Evolutionary conservation across 2,329 filamentous ascomycete species (phyloP), one percentile per base, ranked within the genome.

Genomic region (Lanzia echinophila): DNA sequence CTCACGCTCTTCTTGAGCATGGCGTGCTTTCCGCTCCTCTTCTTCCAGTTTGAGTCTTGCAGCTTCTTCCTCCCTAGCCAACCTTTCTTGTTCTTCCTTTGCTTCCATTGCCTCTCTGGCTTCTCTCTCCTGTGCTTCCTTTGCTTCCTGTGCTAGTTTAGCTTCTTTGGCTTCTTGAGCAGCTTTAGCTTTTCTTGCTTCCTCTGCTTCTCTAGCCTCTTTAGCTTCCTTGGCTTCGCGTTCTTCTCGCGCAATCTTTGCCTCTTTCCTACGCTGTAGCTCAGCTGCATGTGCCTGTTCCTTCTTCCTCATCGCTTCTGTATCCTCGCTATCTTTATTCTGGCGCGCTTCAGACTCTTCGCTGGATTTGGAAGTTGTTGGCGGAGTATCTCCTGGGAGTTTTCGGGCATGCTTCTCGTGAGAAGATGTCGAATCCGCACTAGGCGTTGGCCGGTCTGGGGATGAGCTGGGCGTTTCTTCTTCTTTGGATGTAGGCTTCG

Each of bases 1-100:
- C 5, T 61, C 60, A 22, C 64, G 60, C 19, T 66, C 65, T 24
- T 62, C 61, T 51, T 63, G 52, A 12, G 59, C 56, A 24, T 65
- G 65, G 20, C 60, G 59, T 51, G 62, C 61, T 39, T 62, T 65
- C 17, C 56, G 55, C 33, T 64, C 62, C 2, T 60, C 57, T 48
- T 68, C 65, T 46, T 67, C 63, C 45, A 58, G 56, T 22, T 58
- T 53, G 19, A 56, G 61, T 44, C 65, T 67, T 51, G 68, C 52
- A 43, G 17, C 64, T 34, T 73, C 69, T 54, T 72, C 70, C 43
- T 69, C 62, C 3, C 67, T 67, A 12, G 51, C 58, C 11, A 59
- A 58, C 42, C 59, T 56, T 51, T 67, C 65, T 48, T 59, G 56
- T 38, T 62, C 63, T 15, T 63, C 55, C 36, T 49, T 56, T 58